Evolutionary conservation across 163 green algal species (phyloP), one percentile per base, ranked within the genome.

Genomic region (Smithsoniella earleae): DNA sequence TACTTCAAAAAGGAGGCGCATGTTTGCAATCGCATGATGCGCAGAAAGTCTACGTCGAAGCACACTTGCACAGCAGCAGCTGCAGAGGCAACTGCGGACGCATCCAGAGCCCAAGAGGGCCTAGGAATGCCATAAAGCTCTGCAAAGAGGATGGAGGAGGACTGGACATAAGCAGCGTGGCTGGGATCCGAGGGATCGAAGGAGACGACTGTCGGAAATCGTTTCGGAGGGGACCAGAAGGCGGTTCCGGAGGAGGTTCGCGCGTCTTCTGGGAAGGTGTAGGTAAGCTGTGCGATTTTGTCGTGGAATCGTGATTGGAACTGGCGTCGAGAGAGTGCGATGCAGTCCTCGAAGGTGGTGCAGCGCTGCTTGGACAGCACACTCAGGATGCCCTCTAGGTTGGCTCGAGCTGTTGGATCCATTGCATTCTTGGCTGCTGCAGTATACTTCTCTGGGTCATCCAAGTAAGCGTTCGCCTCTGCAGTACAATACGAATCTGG

Each of bases 151-250:
- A 88, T 88, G 22, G 86, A 81, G 5, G 63, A 72, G 5, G 82
- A 77, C 76, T 88, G 80, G 28, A 77, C 28, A 31, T 69, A 74
- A 27, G 28, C 22, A 0, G 74, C 79, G 63, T 96, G 87, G 28
- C 81, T 74, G 3, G 76, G 36, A 81, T 99, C 94, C 0, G 72
- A 72, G 3, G 82, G 8, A 62, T 89, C 77, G 75, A 97, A 98
- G 28, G 77, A 79, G 33, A 99, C 62, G 0, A 87, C 73, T 3
- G 52, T 76, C 2, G 94, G 94, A 85, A 98, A 99, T 66, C 94
- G 88, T 87, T 99, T 99, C 65, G 94, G 94, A 5, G 94, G 83
- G 8, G 86, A 95, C 94, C 94, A 99, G 84, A 99, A 99, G 2
- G 86, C 88, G 3, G 86, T 66, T 16, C 93, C 93, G 0, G 85